Evolutionary conservation across 23 red algal species (phyloP).

Genomic region (Gracilariopsis chorda): DNA sequence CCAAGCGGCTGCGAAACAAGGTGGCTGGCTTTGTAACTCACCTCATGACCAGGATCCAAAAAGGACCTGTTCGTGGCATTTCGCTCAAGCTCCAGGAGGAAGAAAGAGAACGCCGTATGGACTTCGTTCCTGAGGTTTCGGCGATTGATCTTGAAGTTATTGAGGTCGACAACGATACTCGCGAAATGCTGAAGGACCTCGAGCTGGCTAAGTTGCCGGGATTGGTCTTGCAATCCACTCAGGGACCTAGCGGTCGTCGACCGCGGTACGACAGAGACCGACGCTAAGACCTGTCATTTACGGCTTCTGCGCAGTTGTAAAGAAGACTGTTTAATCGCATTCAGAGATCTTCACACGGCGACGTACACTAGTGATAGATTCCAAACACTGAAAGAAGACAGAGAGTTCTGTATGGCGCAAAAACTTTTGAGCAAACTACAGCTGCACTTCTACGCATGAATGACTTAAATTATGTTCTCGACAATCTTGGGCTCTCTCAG

Average conservation of each 20-base stretch:
- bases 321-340: slow-evolving; percentile 13
- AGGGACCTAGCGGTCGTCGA: slow-evolving; percentile 20
- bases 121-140: slow-evolving; percentile 99
- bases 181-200: slow-evolving; percentile 87
- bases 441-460: too few relatives aligned
- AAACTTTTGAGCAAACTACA: too few relatives aligned
- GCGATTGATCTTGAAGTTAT: slow-evolving; percentile 88
- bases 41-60: slow-evolving; percentile 96
- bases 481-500: too few relatives aligned
- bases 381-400: too few relatives aligned
- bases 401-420: too few relatives aligned
- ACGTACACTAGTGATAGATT: too few relatives aligned
- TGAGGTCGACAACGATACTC: slow-evolving; percentile 89
- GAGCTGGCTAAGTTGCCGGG: slow-evolving; percentile 81
- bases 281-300: background rate
- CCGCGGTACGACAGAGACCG: slow-evolving; percentile 56
- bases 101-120: slow-evolving; percentile 99
- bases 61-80: slow-evolving; percentile 96
- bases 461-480: too few relatives aligned
- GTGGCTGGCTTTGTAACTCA: slow-evolving; percentile 98
- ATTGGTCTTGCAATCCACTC: slow-evolving; percentile 63
- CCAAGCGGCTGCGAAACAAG: slow-evolving; percentile 97
- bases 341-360: too few relatives aligned
- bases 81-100: slow-evolving; percentile 99
- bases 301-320: background rate